These are phyloP conservation scores for Russula sp. DNA, from an alignment of 768 basidiomycete species.

Conservation along the genomic window DNA sequence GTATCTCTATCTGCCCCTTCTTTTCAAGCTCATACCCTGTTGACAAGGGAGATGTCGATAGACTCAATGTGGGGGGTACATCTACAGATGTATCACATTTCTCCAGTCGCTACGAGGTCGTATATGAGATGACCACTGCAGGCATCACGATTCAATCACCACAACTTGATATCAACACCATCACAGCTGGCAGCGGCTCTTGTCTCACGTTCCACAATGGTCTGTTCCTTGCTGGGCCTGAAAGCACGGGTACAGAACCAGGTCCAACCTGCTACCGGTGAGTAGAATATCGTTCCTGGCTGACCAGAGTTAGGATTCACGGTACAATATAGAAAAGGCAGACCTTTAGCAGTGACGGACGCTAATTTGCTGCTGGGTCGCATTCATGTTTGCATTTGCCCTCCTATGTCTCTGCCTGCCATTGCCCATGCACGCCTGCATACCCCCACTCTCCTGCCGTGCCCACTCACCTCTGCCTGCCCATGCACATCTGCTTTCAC, in stretches of 20 bases:
- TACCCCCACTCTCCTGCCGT: no score
- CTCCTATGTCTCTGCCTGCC: no score
- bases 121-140: slow-evolving; percentile 94
- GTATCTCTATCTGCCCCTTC: slow-evolving; percentile 24
- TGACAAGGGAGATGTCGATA: no score
- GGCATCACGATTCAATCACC: slow-evolving; percentile 87
- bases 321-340: slow-evolving; percentile 59
- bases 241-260: slow-evolving; percentile 90
- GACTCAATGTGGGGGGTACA: no score
- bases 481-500: no score
- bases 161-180: no score
- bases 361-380: slow-evolving; percentile 88
- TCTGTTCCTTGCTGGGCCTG: slow-evolving; percentile 89
- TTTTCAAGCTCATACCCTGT: no score
- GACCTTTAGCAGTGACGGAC: slow-evolving; percentile 87
- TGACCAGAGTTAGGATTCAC: background rate
- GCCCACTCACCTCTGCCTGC: no score
- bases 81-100: slow-evolving; percentile 90
- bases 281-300: slow-evolving; percentile 20
- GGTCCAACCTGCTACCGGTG: slow-evolving; percentile 89
- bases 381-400: no score
- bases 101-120: slow-evolving; percentile 83
- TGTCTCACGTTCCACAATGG: slow-evolving; percentile 86
- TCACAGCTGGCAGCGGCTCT: slow-evolving; percentile 89
- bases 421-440: no score